These are phyloP conservation scores for Salix koriyanagi DNA, from an alignment of 345 rosid genomes.

Conservation along the genomic window DNA sequence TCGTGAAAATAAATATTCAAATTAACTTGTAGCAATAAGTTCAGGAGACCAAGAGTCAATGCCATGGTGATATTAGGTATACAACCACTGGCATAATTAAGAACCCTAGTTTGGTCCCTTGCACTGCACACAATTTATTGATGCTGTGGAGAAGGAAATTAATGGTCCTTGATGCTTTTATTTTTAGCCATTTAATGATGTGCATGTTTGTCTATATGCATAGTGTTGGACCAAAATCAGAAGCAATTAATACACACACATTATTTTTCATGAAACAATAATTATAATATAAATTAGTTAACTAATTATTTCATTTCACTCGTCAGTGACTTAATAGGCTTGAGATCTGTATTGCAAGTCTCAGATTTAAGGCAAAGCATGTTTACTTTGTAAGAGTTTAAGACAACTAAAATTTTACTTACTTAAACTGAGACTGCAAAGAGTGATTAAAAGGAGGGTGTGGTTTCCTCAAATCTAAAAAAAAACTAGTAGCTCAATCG, in stretches of 20 bases:
- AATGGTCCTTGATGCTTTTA: neutral
- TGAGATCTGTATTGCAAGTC: too few relatives aligned
- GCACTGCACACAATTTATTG: neutral
- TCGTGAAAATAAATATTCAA: neutral
- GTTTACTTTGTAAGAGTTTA: fast-evolving
- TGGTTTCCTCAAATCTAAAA: too few relatives aligned
- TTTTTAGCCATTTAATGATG: neutral
- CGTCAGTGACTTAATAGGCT: too few relatives aligned
- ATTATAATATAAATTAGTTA: neutral
- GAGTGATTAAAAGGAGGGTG: fast-evolving
- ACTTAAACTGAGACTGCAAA: too few relatives aligned
- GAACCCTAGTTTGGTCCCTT: neutral
- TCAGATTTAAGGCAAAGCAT: fast-evolving
- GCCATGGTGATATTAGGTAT: neutral
- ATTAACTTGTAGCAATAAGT: neutral
- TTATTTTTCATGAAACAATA: neutral
- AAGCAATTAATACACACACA: too few relatives aligned
- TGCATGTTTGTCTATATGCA: too few relatives aligned
- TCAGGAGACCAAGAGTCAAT: neutral
- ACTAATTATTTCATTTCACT: neutral
- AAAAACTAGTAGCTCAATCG: too few relatives aligned
- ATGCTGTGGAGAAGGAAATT: neutral
- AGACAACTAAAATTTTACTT: too few relatives aligned
- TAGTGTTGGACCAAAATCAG: too few relatives aligned
- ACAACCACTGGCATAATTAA: neutral